Evolutionary conservation across 306 rosid genomes (phyloP).

Genomic region (Vigna nakashimae): DNA sequence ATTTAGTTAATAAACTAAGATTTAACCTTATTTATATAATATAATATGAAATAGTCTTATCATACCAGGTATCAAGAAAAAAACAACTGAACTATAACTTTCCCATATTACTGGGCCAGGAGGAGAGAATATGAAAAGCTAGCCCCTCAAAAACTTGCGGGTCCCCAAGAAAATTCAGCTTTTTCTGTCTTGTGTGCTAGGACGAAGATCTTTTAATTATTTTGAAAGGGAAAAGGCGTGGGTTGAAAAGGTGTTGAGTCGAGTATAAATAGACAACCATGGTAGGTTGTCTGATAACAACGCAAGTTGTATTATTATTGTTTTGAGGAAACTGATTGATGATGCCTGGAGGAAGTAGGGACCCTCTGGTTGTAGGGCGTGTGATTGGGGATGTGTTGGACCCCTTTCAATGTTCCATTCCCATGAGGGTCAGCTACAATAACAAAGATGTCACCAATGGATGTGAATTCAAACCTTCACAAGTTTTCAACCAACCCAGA

Average conservation of each 20-base stretch:
- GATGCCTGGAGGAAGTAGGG: conserved; percentile 35
- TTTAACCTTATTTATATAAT: too few species aligned
- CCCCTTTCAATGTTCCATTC: conserved; percentile 38
- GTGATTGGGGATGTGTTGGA: conserved; percentile 55
- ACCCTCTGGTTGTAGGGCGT: conserved; percentile 50
- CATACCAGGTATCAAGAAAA: too few species aligned
- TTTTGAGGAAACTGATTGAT: neutral
- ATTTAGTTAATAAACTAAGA: too few species aligned
- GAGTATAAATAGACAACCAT: neutral
- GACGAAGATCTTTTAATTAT: neutral
- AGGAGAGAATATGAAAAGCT: neutral
- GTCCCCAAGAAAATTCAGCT: neutral
- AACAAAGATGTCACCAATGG: conserved; percentile 47
- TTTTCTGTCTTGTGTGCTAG: too few species aligned
- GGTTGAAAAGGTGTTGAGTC: neutral
- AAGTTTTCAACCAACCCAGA: conserved; percentile 48
- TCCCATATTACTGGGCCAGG: neutral
- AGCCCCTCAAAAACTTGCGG: neutral
- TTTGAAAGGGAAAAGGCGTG: neutral
- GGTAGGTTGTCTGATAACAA: neutral
- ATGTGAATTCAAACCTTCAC: conserved; percentile 51
- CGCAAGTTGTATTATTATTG: neutral
- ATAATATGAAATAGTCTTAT: too few species aligned
- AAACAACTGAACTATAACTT: too few species aligned
- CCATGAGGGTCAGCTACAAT: conserved; percentile 32